These are phyloP conservation scores for Scutellaria minor DNA, from an alignment of 257 asterid genomes.

Conservation along the genomic window DNA sequence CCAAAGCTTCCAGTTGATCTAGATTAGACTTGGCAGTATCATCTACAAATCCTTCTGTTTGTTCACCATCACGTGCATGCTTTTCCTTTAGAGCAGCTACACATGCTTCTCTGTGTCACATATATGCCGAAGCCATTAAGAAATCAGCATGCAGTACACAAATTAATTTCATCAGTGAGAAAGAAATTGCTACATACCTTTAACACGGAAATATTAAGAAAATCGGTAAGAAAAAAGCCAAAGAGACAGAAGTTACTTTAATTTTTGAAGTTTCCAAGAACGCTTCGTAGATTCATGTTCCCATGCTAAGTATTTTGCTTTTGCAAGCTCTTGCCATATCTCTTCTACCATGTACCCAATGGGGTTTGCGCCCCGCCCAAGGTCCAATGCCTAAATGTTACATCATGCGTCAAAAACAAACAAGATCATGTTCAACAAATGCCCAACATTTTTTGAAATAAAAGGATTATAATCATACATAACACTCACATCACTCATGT, in stretches of 20 bases:
- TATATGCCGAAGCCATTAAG: slow-evolving; percentile 25
- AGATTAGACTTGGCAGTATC: slow-evolving; percentile 39
- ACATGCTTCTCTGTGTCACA: slow-evolving; percentile 64
- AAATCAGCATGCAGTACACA: slow-evolving; percentile 20
- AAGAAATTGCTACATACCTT: not conserved
- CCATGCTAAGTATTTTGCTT: slow-evolving; percentile 82
- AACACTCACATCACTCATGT: slow-evolving; percentile 7
- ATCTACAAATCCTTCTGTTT: slow-evolving; percentile 61
- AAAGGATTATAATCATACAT: not conserved
- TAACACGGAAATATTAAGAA: not conserved
- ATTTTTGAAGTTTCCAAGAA: slow-evolving; percentile 70
- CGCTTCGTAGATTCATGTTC: slow-evolving; percentile 72
- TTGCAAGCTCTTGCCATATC: slow-evolving; percentile 92
- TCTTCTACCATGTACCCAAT: slow-evolving; percentile 88
- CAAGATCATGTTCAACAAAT: slow-evolving; percentile 24
- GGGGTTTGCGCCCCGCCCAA: slow-evolving; percentile 70
- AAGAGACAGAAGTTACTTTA: slow-evolving; percentile 54
- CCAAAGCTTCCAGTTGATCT: slow-evolving; percentile 61
- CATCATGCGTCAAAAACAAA: slow-evolving; percentile 22
- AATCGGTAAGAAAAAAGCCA: slow-evolving; percentile 1
- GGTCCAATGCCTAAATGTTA: slow-evolving; percentile 74
- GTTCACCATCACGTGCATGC: slow-evolving; percentile 43
- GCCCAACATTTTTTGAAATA: slow-evolving; percentile 21
- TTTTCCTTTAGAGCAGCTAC: slow-evolving; percentile 75
- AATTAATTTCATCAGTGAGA: slow-evolving; percentile 8